Percentiles rank a stretch among this genome's conserved stretches.
Conservation (phyloP, 2,329 filamentous ascomycete species). For the Ophidiomyces ophidiicola region DNA sequence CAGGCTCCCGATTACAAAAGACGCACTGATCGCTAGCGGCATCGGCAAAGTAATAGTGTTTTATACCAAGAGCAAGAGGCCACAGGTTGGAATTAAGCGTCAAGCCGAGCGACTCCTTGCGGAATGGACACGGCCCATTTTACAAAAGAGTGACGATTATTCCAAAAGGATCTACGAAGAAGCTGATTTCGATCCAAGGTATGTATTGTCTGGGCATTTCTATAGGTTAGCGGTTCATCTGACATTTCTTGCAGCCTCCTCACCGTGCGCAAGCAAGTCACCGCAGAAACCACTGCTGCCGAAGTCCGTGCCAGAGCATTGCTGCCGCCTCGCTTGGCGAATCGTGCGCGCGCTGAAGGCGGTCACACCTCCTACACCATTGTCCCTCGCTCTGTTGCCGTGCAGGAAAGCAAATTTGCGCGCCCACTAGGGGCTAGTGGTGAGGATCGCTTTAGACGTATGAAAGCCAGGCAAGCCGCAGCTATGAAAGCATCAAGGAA, state of each 20-base stretch:
- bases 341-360: constrained; percentile 48
- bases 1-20: constrained; percentile 78
- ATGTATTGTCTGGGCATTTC: constrained; percentile 16
- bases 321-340: constrained; percentile 41
- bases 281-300: constrained; percentile 32
- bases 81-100: constrained; percentile 78
- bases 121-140: constrained; percentile 89
- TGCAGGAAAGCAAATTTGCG: constrained; percentile 35
- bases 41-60: constrained; percentile 95
- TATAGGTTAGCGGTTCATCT: not conserved
- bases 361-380: constrained; percentile 51
- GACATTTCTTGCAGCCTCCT: constrained; percentile 3
- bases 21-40: constrained; percentile 75
- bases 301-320: constrained; percentile 42
- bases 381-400: constrained; percentile 47
- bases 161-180: constrained; percentile 60
- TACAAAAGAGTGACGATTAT: constrained; percentile 89
- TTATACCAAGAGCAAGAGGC: constrained; percentile 89
- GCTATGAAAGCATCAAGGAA: constrained; percentile 31
- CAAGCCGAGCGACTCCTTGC: constrained; percentile 84
- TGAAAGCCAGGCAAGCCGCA: constrained; percentile 38
- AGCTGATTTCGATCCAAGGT: constrained; percentile 48
- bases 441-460: constrained; percentile 38
- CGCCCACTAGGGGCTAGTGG: constrained; percentile 36
- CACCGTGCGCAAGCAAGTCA: constrained; percentile 17